Percentiles rank a stretch among this genome's conserved stretches.
Conservation (phyloP, 345 rosid species). For the Citrus maxima region DNA sequence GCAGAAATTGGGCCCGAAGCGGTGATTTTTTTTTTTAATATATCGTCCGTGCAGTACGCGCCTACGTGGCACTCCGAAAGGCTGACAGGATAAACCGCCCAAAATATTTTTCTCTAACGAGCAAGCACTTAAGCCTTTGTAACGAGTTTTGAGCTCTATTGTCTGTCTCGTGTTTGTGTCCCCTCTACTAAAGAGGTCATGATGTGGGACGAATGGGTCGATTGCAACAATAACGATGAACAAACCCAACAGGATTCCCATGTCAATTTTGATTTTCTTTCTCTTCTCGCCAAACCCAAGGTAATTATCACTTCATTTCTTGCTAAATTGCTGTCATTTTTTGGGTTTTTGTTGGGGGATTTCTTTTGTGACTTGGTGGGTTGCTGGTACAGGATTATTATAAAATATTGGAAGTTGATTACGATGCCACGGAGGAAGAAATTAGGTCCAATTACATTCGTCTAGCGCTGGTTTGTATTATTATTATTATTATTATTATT, state of each 20-base stretch:
- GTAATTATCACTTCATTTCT: slow-evolving; percentile 20
- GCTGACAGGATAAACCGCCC: neutral
- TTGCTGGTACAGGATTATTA: slow-evolving; percentile 68
- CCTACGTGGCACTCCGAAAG: slow-evolving; percentile 10
- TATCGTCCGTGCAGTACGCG: slow-evolving; percentile 5
- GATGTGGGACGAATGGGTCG: slow-evolving; percentile 43
- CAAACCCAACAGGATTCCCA: slow-evolving; percentile 28
- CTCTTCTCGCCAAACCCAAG: slow-evolving; percentile 64
- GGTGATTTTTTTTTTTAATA: neutral
- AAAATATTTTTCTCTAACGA: no score
- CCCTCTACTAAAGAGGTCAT: neutral
- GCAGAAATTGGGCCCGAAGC: neutral
- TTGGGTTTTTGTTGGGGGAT: neutral
- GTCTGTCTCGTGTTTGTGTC: neutral
- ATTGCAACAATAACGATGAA: neutral
- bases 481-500: no score
- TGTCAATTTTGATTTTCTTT: slow-evolving; percentile 63
- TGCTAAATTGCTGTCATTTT: neutral
- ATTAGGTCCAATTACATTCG: slow-evolving; percentile 94
- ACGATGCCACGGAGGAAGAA: slow-evolving; percentile 78
- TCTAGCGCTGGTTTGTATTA: slow-evolving; percentile 69
- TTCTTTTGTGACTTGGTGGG: neutral
- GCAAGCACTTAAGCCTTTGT: neutral
- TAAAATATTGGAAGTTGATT: slow-evolving; percentile 73
- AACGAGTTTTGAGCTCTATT: neutral